Conservation (phyloP, 1,284 basidiomycete genomes). For the Neonothopanus nambi region DNA sequence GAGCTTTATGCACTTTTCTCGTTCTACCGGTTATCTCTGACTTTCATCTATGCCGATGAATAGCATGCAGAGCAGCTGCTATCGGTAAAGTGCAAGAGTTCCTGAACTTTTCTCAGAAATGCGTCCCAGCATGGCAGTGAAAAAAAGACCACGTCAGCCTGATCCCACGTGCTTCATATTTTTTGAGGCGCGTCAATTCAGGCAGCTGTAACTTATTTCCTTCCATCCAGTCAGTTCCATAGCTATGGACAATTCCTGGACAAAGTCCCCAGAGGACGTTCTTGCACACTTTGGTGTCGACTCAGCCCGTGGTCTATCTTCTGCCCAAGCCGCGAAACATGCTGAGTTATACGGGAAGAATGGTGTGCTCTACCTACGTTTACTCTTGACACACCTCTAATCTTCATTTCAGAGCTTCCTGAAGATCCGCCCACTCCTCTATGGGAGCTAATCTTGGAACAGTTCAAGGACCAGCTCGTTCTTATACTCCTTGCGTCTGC, state of each 20-base stretch:
- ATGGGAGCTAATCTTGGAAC: conserved; percentile 92
- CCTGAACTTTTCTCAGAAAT: not conserved
- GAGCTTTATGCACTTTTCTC: too few relatives aligned
- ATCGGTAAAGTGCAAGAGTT: too few relatives aligned
- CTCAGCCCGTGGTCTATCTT: conserved; percentile 52
- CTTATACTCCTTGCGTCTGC: conserved; percentile 92
- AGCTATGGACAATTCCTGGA: conserved; percentile 73
- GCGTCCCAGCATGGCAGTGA: not conserved
- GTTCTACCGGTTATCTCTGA: too few relatives aligned
- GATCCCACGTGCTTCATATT: conserved; percentile 7
- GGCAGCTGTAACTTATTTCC: conserved; percentile 17
- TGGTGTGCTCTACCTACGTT: conserved; percentile 46
- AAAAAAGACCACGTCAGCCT: conserved; percentile 1
- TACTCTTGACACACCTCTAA: conserved; percentile 1
- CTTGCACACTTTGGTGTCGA: conserved; percentile 68
- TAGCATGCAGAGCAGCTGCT: too few relatives aligned
- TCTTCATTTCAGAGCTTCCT: conserved; percentile 65
- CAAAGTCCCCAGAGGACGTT: conserved; percentile 59
- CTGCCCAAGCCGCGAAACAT: conserved; percentile 67
- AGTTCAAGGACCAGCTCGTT: conserved; percentile 97
- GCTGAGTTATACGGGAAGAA: conserved; percentile 84
- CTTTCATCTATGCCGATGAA: too few relatives aligned
- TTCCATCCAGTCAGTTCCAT: conserved; percentile 21
- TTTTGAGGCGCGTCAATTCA: not conserved
- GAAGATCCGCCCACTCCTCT: conserved; percentile 90